Percentiles rank a stretch among this genome's conserved stretches.
Conservation (phyloP, 2,329 filamentous ascomycete species). For the Sarocladium strictum region DNA sequence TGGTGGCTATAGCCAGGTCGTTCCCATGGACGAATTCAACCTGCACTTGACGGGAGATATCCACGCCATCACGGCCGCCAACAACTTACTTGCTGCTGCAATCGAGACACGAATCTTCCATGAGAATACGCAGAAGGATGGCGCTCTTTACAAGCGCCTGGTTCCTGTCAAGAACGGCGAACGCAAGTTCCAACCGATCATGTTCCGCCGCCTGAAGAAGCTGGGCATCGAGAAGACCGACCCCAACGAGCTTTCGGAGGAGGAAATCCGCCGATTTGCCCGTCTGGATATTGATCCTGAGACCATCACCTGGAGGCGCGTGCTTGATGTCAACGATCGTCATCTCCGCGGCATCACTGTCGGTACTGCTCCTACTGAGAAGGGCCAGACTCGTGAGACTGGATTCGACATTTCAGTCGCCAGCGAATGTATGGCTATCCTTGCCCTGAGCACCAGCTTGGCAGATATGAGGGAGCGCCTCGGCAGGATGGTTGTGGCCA, state of each 20-base stretch:
- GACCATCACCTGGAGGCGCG: slow-evolving; percentile 94
- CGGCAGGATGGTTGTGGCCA: slow-evolving; percentile 92
- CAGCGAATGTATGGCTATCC: slow-evolving; percentile 96
- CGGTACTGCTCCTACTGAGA: slow-evolving; percentile 84
- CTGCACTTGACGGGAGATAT: slow-evolving; percentile 96
- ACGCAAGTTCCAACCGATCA: slow-evolving; percentile 78
- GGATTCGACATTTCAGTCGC: slow-evolving; percentile 98
- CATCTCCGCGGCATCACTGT: slow-evolving; percentile 86
- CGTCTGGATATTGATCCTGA: slow-evolving; percentile 92
- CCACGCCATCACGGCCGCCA: slow-evolving; percentile 92
- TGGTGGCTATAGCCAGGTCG: slow-evolving; percentile 97
- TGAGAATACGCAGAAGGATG: slow-evolving; percentile 91
- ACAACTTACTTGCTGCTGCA: slow-evolving; percentile 92
- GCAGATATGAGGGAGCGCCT: slow-evolving; percentile 87
- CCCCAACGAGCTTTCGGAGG: slow-evolving; percentile 81
- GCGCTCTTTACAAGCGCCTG: slow-evolving; percentile 76
- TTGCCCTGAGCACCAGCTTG: slow-evolving; percentile 84
- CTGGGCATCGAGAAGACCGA: slow-evolving; percentile 93
- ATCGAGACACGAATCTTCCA: slow-evolving; percentile 99
- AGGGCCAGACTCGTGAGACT: slow-evolving; percentile 79
- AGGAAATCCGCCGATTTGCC: slow-evolving; percentile 85
- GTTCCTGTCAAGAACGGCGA: slow-evolving; percentile 88
- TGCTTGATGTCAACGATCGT: slow-evolving; percentile 94
- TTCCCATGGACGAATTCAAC: slow-evolving; percentile 99
- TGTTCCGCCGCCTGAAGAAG: slow-evolving; percentile 92